Evolutionary conservation across 2,329 filamentous ascomycete species (phyloP).

Genomic region (Nemania diffusa): DNA sequence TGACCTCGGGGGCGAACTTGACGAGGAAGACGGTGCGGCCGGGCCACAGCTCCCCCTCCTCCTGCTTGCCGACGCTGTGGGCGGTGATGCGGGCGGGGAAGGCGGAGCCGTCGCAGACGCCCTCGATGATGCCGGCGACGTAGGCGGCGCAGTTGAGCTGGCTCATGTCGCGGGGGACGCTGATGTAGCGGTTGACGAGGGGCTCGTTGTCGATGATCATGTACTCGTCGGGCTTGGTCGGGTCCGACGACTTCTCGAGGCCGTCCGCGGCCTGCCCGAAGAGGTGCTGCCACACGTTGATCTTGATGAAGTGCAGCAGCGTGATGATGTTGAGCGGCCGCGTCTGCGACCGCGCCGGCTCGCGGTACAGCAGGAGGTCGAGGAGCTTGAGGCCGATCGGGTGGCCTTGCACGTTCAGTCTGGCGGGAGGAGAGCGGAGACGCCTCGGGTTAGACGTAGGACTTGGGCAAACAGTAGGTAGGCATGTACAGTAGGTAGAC

Average conservation of each 20-base stretch:
- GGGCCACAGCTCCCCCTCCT: constrained; percentile 84
- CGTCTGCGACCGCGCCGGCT: constrained; percentile 74
- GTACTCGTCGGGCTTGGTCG: constrained; percentile 90
- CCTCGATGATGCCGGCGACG: constrained; percentile 94
- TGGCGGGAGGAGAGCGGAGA: constrained; percentile 50
- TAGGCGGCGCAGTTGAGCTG: constrained; percentile 97
- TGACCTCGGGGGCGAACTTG: constrained; percentile 88
- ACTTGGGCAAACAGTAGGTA: too few relatives aligned
- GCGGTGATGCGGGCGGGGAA: constrained; percentile 91
- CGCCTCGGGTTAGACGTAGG: constrained; percentile 17
- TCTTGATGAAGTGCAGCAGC: constrained; percentile 94
- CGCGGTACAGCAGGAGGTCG: constrained; percentile 90
- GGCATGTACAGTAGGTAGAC: too few relatives aligned
- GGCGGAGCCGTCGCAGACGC: constrained; percentile 90
- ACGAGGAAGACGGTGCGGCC: constrained; percentile 95
- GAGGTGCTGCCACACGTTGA: constrained; percentile 89
- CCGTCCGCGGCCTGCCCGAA: constrained; percentile 92
- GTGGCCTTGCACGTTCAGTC: constrained; percentile 91
- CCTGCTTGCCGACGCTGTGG: constrained; percentile 74
- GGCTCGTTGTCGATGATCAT: constrained; percentile 99
- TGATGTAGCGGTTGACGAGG: constrained; percentile 92
- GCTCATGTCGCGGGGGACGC: constrained; percentile 92
- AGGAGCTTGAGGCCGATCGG: constrained; percentile 93
- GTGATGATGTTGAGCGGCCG: constrained; percentile 89
- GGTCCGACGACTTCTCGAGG: constrained; percentile 86